These are phyloP conservation scores for Colletotrichum karsti DNA, from an alignment of 2,329 filamentous ascomycete genomes.

Conservation along the genomic window DNA sequence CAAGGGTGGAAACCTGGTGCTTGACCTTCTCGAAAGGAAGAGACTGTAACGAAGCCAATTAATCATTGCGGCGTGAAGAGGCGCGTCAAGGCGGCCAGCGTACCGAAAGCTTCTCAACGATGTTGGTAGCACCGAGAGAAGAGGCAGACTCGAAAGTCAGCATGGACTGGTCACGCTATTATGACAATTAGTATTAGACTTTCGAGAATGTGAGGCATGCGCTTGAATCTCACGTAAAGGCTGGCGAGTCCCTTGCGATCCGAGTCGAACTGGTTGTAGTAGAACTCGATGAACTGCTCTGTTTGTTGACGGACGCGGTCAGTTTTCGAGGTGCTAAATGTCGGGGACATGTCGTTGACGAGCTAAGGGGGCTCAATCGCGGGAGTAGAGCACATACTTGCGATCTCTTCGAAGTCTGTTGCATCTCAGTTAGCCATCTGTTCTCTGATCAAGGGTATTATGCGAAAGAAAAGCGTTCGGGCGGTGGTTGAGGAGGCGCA, in stretches of 20 bases:
- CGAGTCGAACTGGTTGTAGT: slow-evolving; percentile 87
- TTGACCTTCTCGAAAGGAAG: slow-evolving; percentile 85
- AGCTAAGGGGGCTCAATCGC: background rate
- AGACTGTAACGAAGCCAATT: slow-evolving; percentile 33
- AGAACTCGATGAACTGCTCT: slow-evolving; percentile 91
- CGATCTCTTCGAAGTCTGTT: slow-evolving; percentile 54
- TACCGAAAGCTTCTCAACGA: slow-evolving; percentile 86
- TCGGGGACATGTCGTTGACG: background rate
- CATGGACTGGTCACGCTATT: slow-evolving; percentile 84
- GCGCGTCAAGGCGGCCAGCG: slow-evolving; percentile 39
- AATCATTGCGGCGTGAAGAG: background rate
- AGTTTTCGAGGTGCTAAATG: background rate
- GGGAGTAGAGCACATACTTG: slow-evolving; percentile 50
- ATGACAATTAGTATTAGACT: background rate
- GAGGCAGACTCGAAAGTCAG: slow-evolving; percentile 87
- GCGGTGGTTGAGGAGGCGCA: background rate
- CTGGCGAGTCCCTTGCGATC: slow-evolving; percentile 70
- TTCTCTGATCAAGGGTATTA: background rate
- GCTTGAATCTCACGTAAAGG: slow-evolving; percentile 78
- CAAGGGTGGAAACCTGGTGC: slow-evolving; percentile 80
- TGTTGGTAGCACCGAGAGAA: slow-evolving; percentile 68
- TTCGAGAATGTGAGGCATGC: background rate
- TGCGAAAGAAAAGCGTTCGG: background rate
- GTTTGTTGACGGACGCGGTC: slow-evolving; percentile 10
- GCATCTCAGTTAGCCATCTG: slow-evolving; percentile 16